phyloP scores from a whole-genome alignment of 2,329 filamentous ascomycete species.

The Clonostachys rosea region DNA sequence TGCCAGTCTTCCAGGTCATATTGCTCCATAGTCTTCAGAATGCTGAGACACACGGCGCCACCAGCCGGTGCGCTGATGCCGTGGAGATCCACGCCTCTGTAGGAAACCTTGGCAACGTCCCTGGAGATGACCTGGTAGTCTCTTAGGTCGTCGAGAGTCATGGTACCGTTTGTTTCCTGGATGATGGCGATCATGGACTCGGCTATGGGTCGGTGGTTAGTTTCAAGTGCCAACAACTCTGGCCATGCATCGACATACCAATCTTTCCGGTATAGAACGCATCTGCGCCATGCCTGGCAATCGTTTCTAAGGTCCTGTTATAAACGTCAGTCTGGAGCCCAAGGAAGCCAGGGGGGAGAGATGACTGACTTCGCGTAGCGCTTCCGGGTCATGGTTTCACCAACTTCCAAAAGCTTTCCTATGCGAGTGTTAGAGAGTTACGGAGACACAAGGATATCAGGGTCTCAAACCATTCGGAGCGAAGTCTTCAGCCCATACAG shows the following conservation, averaged over 20 bases:
- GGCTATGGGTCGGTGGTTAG: conserved; percentile 35
- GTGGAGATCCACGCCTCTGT: conserved; percentile 67
- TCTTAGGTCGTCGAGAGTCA: conserved; percentile 74
- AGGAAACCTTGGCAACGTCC: conserved; percentile 58
- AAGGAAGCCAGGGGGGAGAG: not conserved
- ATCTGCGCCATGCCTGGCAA: conserved; percentile 68
- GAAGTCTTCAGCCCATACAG: conserved; percentile 83
- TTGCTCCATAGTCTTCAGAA: conserved; percentile 79
- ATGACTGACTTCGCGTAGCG: conserved; percentile 59
- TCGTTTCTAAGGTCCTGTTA: conserved; percentile 62
- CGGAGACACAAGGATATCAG: too few species aligned
- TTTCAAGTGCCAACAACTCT: not conserved
- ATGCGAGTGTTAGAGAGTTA: too few species aligned
- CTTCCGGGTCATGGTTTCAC: conserved; percentile 75
- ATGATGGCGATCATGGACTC: conserved; percentile 68
- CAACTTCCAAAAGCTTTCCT: conserved; percentile 63
- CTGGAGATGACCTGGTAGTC: conserved; percentile 68
- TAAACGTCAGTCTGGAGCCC: not conserved
- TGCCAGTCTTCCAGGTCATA: conserved; percentile 53
- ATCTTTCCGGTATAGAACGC: conserved; percentile 72
- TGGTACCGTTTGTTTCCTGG: conserved; percentile 69
- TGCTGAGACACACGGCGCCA: conserved; percentile 69
- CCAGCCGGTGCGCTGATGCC: conserved; percentile 71
- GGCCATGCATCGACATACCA: conserved; percentile 19
- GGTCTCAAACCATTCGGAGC: conserved; percentile 61